Base-by-base conservation (phyloP, 768 basidiomycete genomes). In the Kwoniella dendrophila region DNA sequence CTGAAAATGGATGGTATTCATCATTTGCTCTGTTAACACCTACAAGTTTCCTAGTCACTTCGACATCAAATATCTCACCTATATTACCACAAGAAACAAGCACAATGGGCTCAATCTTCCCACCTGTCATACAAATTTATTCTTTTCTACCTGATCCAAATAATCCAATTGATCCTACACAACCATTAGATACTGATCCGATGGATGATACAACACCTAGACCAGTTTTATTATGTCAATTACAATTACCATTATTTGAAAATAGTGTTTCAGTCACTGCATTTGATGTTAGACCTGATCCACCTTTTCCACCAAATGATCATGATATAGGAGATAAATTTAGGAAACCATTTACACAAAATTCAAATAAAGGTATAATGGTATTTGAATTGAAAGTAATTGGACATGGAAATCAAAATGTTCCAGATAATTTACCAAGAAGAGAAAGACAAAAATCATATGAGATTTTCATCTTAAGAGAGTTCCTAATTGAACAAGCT, bases 91-190 rank as follows among this genome's bases (percentile, higher is more conserved):
- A 47, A 12, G 71, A 72, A 24, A 48, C 63, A 0, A 62, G 57
- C 3, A 38, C 65, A 10, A 24, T 59, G 22, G 57, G 64, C 6
- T 41, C 63, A n/a, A 49, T 69, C 38, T 72, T 71, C 51, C 71
- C 73, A 16, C 73, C 73, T 6, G 71, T 72, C 45, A 73, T 75
- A 27, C 69, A 75, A 59, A 64, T 75, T 7, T 75, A 71, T 59
- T 63, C 67, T 18, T 64, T 74, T 54, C 10, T 49, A 14, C 66
- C 69, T 24, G 67, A 72, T 52, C 73, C 71, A 4, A 51, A 29
- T n/a, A 36, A 63, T 32, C 29, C 44, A 1, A 59, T 71, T 30
- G 41, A 55, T 8, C 69, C 73, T 4, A 59, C 66, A 14, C 71
- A 72, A 51, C 73, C 73, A 0, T 69, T 75, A 20, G 44, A 57